phyloP scores from a whole-genome alignment of 106 monocot species.

The Dactylorhiza incarnata region DNA sequence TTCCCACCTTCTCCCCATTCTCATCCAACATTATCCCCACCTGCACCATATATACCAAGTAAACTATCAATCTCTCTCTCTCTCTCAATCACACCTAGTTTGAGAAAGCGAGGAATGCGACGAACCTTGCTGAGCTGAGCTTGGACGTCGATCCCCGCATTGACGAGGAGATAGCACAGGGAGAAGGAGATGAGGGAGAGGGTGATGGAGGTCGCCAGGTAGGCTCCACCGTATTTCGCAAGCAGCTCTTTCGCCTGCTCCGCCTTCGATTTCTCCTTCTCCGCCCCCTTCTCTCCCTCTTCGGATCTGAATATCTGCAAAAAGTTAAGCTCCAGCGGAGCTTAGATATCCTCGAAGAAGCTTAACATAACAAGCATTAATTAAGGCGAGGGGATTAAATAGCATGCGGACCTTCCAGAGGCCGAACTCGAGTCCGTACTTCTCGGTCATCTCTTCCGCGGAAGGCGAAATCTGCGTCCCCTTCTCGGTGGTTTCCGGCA shows the following conservation, averaged over 20 bases:
- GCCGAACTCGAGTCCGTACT: constrained; percentile 84
- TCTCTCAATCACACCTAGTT: not conserved
- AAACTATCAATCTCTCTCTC: not conserved
- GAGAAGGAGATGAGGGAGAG: constrained; percentile 88
- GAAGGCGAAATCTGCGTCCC: constrained; percentile 13
- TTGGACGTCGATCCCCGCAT: constrained; percentile 77
- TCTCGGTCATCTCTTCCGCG: constrained; percentile 63
- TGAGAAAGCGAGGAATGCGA: not conserved
- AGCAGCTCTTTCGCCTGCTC: constrained; percentile 86
- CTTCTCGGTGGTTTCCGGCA: constrained; percentile 2
- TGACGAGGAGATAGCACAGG: constrained; percentile 77
- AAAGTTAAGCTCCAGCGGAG: not conserved
- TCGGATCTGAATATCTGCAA: constrained; percentile 69
- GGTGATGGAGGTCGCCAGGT: constrained; percentile 86
- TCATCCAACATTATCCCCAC: constrained; percentile 65
- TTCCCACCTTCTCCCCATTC: constrained; percentile 80
- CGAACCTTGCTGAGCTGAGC: constrained; percentile 59
- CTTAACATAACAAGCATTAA: not conserved
- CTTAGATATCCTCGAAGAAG: not conserved
- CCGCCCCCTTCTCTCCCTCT: constrained; percentile 19
- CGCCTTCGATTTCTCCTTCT: constrained; percentile 55
- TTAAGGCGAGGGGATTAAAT: not conserved
- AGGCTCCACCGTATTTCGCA: constrained; percentile 89
- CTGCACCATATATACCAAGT: constrained; percentile 23
- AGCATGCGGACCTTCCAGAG: constrained; percentile 66